These are phyloP conservation scores for Pseudonitzschia multiseries DNA, from an alignment of 108 stramenopile species.

Conservation along the genomic window DNA sequence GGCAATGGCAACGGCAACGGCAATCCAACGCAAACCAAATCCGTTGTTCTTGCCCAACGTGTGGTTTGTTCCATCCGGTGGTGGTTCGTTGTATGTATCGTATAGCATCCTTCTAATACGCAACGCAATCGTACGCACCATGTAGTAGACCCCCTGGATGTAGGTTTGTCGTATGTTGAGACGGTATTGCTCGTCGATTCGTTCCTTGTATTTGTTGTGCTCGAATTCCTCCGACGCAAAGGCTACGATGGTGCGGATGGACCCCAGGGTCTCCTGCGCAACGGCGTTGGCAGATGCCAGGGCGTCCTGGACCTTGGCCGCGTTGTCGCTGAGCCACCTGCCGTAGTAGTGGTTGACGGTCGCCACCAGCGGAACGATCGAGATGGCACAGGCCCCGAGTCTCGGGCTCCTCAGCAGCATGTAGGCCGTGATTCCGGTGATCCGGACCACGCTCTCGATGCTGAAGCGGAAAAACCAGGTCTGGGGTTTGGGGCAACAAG, in stretches of 20 bases:
- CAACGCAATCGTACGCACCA: slow-evolving; percentile 44
- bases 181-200: slow-evolving; percentile 71
- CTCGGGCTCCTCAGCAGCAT: slow-evolving; percentile 77
- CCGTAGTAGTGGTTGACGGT: slow-evolving; percentile 85
- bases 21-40: no score
- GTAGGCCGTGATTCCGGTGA: slow-evolving; percentile 77
- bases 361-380: slow-evolving; percentile 79
- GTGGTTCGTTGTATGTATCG: no score
- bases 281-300: slow-evolving; percentile 79
- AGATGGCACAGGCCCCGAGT: slow-evolving; percentile 72
- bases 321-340: slow-evolving; percentile 76
- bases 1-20: background rate
- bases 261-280: slow-evolving; percentile 82
- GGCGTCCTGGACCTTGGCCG: slow-evolving; percentile 75
- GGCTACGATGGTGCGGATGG: slow-evolving; percentile 82
- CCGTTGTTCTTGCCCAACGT: no score
- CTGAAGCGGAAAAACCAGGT: slow-evolving; percentile 92
- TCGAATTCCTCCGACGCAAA: slow-evolving; percentile 79
- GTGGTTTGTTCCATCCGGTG: no score
- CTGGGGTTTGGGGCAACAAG: slow-evolving; percentile 43
- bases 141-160: slow-evolving; percentile 86
- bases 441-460: slow-evolving; percentile 84
- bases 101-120: no score
- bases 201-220: slow-evolving; percentile 58
- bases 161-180: slow-evolving; percentile 81